Percentiles rank a stretch among this genome's conserved stretches.
These are phyloP conservation scores for Alternaria triticimaculans DNA, from an alignment of 2,329 filamentous ascomycete genomes.

Conservation along the genomic window DNA sequence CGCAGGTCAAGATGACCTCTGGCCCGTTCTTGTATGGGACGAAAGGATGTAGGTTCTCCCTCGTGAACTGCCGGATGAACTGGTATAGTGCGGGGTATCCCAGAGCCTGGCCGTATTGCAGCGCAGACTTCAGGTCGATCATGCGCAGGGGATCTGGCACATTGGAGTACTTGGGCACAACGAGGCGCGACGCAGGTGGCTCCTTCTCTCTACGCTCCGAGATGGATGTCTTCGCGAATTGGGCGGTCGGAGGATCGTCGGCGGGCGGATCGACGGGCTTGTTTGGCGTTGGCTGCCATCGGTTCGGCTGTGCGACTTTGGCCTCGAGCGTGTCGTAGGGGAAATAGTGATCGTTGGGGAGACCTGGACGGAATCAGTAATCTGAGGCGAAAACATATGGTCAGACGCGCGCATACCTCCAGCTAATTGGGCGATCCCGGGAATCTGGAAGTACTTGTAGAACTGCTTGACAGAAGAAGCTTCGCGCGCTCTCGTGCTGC, in stretches of 20 bases:
- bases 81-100: constrained; percentile 80
- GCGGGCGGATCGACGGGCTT: constrained; percentile 57
- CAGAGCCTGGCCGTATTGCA: constrained; percentile 85
- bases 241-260: constrained; percentile 33
- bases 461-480: constrained; percentile 77
- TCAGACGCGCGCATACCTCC: constrained; percentile 54
- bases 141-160: constrained; percentile 67
- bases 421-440: constrained; percentile 67
- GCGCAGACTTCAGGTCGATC: constrained; percentile 80
- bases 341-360: constrained; percentile 83
- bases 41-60: constrained; percentile 78
- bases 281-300: constrained; percentile 76
- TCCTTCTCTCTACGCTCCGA: constrained; percentile 32
- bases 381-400: background rate
- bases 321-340: constrained; percentile 92
- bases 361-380: constrained; percentile 59
- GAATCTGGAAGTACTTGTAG: constrained; percentile 81
- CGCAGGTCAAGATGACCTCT: constrained; percentile 80
- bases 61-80: constrained; percentile 80
- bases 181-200: constrained; percentile 59
- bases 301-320: constrained; percentile 73
- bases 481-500: constrained; percentile 68
- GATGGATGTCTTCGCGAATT: constrained; percentile 39
- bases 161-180: constrained; percentile 72
- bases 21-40: constrained; percentile 79